Conservation (phyloP, 2,329 filamentous ascomycete species). For the Aspergillus viridinutans region DNA sequence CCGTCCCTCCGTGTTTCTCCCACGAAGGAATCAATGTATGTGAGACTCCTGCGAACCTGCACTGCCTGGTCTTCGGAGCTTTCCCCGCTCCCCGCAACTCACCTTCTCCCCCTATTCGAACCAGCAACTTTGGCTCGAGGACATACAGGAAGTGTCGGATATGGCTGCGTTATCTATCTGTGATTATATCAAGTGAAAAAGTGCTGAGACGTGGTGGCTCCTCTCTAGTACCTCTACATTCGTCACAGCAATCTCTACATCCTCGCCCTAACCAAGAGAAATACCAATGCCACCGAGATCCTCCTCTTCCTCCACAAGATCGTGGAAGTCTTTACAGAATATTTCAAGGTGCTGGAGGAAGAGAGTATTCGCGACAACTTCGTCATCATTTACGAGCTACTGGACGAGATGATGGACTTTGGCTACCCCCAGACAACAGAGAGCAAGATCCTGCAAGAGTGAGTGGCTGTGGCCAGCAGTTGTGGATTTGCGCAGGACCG, state of each 20-base stretch:
- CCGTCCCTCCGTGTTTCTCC: slow-evolving; percentile 95
- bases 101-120: slow-evolving; percentile 13
- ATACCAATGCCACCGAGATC: slow-evolving; percentile 98
- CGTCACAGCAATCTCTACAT: slow-evolving; percentile 99
- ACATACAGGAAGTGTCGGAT: not conserved
- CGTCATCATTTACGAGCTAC: slow-evolving; percentile 95
- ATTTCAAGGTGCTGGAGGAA: slow-evolving; percentile 98
- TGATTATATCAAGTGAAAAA: slow-evolving; percentile 12
- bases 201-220: slow-evolving; percentile 8
- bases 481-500: not conserved
- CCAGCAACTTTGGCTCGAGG: slow-evolving; percentile 8
- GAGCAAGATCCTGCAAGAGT: slow-evolving; percentile 95
- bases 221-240: slow-evolving; percentile 86
- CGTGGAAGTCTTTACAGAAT: slow-evolving; percentile 98
- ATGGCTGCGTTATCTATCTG: slow-evolving; percentile 2
- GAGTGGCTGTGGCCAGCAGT: slow-evolving; percentile 19
- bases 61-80: slow-evolving; percentile 3
- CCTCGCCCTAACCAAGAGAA: slow-evolving; percentile 94
- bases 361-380: slow-evolving; percentile 99
- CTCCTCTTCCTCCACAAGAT: slow-evolving; percentile 97
- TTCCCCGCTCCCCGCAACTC: slow-evolving; percentile 7
- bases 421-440: slow-evolving; percentile 98
- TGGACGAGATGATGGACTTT: slow-evolving; percentile 99
- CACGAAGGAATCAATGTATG: slow-evolving; percentile 96
- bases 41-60: slow-evolving; percentile 18